Conservation (phyloP, 306 rosid genomes). For the Mucuna pruriens region DNA sequence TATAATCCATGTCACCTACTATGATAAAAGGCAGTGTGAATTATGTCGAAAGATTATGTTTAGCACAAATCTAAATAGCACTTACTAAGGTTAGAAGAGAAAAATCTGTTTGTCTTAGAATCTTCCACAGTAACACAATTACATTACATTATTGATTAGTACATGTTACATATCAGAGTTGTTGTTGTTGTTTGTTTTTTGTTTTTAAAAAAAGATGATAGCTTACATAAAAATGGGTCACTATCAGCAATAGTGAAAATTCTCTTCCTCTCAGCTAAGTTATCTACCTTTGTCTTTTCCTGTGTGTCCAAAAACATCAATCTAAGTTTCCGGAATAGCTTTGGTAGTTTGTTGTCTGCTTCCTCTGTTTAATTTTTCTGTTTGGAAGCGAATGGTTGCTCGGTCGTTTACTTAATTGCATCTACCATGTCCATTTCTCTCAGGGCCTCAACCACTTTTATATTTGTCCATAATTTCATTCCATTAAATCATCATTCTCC, state of each 20-base stretch:
- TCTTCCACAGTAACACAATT: background rate
- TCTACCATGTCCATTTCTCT: slow-evolving; percentile 1
- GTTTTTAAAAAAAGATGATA: background rate
- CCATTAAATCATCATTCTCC: background rate
- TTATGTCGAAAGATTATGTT: background rate
- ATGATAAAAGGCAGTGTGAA: background rate
- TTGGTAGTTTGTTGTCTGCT: slow-evolving; percentile 41
- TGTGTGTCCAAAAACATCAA: slow-evolving; percentile 27
- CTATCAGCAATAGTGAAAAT: slow-evolving; percentile 31
- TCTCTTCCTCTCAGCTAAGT: slow-evolving; percentile 22
- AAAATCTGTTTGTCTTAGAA: background rate
- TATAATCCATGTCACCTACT: background rate
- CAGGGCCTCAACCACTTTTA: background rate
- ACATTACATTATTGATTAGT: background rate
- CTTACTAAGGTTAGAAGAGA: background rate
- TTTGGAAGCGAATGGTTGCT: slow-evolving; percentile 25
- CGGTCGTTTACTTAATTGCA: slow-evolving; percentile 24
- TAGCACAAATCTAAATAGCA: background rate
- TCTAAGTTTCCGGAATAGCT: slow-evolving; percentile 20
- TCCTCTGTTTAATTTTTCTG: background rate
- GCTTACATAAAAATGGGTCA: background rate
- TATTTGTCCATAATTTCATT: background rate
- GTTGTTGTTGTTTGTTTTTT: background rate
- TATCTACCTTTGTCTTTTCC: slow-evolving; percentile 31
- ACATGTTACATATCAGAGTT: background rate